Base-by-base conservation (phyloP, 345 rosid genomes). In the Rhizophora mangle region DNA sequence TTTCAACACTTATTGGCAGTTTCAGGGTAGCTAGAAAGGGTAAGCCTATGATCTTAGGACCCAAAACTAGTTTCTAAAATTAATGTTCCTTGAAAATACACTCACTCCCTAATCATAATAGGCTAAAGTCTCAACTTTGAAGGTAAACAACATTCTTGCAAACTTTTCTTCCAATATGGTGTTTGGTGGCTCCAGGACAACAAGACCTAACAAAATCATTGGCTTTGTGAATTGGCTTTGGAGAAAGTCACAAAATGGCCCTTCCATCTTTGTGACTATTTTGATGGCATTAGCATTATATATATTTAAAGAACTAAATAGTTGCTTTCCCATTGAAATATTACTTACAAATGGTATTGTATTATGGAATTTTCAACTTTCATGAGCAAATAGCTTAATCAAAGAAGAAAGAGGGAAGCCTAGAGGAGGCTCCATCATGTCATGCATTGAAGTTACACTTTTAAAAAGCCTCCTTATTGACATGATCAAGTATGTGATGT, bases 101-200 rank as follows among this genome's bases (percentile, higher is more conserved):
- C 24, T 85, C 83, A 22, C 81, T 82, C 18, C 83, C 82, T 16
- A 82, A 79, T 26, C 80, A 66, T 85, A 82, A 59, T 51, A 85
- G 2, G 82, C 60, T 5, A 82, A 62, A 0, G 68, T 63, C 6
- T 55, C 46, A 1, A 64, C 74, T 54, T 65, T 20, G 8, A 78
- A 82, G 3, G 1, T 30, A 19, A 43, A 61, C 13, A 80, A 67
- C 57, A 68, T 51, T 1, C 62, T 39, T 0, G 43, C 68, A 60
- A 68, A 55, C 29, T 67, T 30, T 47, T 76, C 80, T 20, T 83
- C 85, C 2, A 83, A 27, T 0, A 13, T 63, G 9, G 61, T 19
- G 1, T 9, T 53, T 0, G 79, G 68, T 34, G 82, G 69, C 39
- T 75, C 71, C 0, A 83, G 78, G 37, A 76, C 31, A 11, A 80